Evolutionary conservation across 306 rosid species (phyloP).

Genomic region (Alnus rubra): DNA sequence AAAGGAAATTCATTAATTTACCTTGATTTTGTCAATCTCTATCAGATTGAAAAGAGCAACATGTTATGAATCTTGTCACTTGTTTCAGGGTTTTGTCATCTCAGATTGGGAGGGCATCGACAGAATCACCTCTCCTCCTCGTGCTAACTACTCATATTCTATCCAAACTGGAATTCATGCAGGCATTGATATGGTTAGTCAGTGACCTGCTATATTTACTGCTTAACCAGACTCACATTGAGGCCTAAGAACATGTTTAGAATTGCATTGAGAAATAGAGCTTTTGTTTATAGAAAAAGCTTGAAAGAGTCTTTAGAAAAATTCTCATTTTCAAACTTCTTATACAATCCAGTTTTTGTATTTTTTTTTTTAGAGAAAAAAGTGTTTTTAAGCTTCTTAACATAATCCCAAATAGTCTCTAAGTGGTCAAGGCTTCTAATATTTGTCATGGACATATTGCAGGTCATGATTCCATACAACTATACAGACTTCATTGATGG

Average conservation of each 20-base stretch:
- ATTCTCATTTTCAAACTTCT: too few relatives aligned
- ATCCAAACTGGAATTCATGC: not conserved
- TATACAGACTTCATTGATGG: conserved; percentile 4
- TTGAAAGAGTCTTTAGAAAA: too few relatives aligned
- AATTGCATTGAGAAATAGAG: too few relatives aligned
- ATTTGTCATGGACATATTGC: not conserved
- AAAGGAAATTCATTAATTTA: not conserved
- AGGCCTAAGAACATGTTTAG: not conserved
- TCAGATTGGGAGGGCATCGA: conserved; percentile 12
- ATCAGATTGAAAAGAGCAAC: not conserved
- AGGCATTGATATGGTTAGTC: conserved; percentile 11
- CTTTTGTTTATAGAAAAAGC: too few relatives aligned
- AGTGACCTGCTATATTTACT: not conserved
- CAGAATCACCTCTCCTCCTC: not conserved
- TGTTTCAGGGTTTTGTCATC: conserved; percentile 16
- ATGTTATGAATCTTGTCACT: not conserved
- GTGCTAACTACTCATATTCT: conserved; percentile 6
- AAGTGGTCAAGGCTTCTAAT: not conserved
- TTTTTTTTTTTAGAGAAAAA: too few relatives aligned
- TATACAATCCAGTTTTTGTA: too few relatives aligned
- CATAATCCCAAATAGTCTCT: too few relatives aligned
- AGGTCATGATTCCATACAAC: conserved; percentile 13
- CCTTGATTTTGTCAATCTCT: not conserved
- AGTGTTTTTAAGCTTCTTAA: too few relatives aligned
- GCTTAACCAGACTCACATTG: not conserved